Evolutionary conservation across 805 yeast species (phyloP), one percentile per base, ranked within the genome.

Genomic region (Ogataea thermomethanolica): DNA sequence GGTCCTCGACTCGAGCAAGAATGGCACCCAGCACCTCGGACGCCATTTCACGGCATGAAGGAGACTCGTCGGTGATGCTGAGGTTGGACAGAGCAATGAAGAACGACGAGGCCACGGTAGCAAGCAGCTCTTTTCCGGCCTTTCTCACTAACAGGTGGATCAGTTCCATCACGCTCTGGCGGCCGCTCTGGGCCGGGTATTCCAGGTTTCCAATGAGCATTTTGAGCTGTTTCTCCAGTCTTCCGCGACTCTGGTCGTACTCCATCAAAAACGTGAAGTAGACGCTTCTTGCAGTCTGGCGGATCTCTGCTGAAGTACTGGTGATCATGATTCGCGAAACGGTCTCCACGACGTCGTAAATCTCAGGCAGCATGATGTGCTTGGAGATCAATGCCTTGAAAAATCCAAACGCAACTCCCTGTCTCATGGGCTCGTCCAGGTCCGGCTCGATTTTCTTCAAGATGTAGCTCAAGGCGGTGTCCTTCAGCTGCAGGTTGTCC

Each of bases 101-200:
- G 54, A 90, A 85, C 2, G 95, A 81, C 0, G 86, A 67, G 1
- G 90, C 69, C 25, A 88, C 59, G 41, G 76, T 81, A 7, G 70
- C 65, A 17, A 86, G 54, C 31, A 86, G 61, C 1, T 77, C 81
- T 7, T 69, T 61, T 3, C 81, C 76, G 2, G 89, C 73, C 55
- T 84, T 87, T 32, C 71, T 68, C 12, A 91, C 68, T 39, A 93
- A 71, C 49, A 79, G 66, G 53, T 82, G 84, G 33, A 91, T 69
- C 54, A 91, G 69, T 54, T 93, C 98, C 85, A 93, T 76, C 2
- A 88, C 95, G 0, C 97, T 86, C 49, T 83, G 82, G 37, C 97
- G 72, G 37, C 99, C 99, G 29, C 78, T 72, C 43, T 84, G 84
- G 3, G 95, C 80, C 4, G 95, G 90, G 58, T 93, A 93, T 17